Conservation (phyloP, 2,329 filamentous ascomycete species). For the Diplodia sapinea region DNA sequence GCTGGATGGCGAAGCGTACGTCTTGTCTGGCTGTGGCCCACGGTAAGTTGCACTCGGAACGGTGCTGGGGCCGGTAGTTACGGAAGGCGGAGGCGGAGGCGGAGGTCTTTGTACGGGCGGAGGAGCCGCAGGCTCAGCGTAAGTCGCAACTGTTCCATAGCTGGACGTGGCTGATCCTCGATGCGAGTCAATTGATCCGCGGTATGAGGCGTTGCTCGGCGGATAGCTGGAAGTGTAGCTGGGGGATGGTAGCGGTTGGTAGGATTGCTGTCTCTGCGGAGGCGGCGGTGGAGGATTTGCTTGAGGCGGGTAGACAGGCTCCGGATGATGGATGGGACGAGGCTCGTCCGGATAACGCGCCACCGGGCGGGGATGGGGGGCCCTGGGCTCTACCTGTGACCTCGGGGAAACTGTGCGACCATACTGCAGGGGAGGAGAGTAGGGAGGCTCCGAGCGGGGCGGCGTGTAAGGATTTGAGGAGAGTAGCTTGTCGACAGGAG, state of each 20-base stretch:
- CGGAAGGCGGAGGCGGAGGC: constrained; percentile 31
- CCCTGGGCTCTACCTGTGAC: constrained; percentile 36
- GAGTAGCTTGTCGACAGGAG: constrained; percentile 46
- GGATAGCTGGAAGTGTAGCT: constrained; percentile 49
- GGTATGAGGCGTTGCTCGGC: constrained; percentile 47
- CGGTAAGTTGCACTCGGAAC: constrained; percentile 23
- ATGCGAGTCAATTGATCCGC: constrained; percentile 47
- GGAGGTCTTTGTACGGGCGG: constrained; percentile 34
- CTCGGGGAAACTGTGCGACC: constrained; percentile 46
- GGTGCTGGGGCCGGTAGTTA: constrained; percentile 37
- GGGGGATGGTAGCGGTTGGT: constrained; percentile 45
- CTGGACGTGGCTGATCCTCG: constrained; percentile 44
- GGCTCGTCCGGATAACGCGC: constrained; percentile 43
- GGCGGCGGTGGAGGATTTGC: constrained; percentile 40
- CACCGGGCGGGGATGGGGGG: constrained; percentile 14
- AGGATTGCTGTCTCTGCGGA: constrained; percentile 20
- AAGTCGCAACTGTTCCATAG: constrained; percentile 38
- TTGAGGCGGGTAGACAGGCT: constrained; percentile 46
- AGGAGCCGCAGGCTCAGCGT: constrained; percentile 42
- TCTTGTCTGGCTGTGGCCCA: constrained; percentile 29
- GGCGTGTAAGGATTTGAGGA: constrained; percentile 48
- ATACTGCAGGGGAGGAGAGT: constrained; percentile 38
- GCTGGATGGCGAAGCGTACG: constrained; percentile 28
- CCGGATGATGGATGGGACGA: constrained; percentile 42
- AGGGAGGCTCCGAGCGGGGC: constrained; percentile 47